Base-by-base conservation (phyloP, 2,329 filamentous ascomycete genomes). In the Aspergillus transmontanensis region DNA sequence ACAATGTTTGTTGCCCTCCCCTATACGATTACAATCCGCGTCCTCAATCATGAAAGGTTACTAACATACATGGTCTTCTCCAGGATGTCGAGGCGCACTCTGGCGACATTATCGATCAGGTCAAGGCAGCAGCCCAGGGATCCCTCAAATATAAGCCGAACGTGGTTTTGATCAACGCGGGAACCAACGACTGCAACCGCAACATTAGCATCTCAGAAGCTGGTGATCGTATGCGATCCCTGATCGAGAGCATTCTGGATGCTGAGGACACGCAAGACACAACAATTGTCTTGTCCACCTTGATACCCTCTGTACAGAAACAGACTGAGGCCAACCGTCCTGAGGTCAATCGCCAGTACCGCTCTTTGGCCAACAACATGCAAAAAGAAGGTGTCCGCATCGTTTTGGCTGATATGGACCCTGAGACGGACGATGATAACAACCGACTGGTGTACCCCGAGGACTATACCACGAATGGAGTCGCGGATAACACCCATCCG, bases 161-260 rank as follows among this genome's bases (percentile, higher is more conserved):
- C 57, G 32, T 75, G 14, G 69, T 75, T 23, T 62, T 74, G 5
- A 64, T 75, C 58, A 73, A 75, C 46, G 71, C 68, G 43, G 77
- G 77, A 14, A 78, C 76, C 12, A 77, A 79, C 50, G 77, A 79
- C 57, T 67, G 66, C 23, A n/a, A 69, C 26, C 68, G 71, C 48
- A 62, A 77, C 14, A 51, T 71, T 32, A 48, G 65, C 11, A 56
- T 72, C 48, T 2, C 41, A 26, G 61, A 53, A 14, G 66, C 71
- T 0, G 71, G 69, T 21, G 59, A 66, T 0, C 68, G 73, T 16
- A 73, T 76, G 67, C 57, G 68, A 21, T 34, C 41, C 2, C 63
- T 78, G 1, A 57, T 78, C 66, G 14, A 60, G 68, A 10, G 58
- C 78, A 16, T 72, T 68, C 32, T 50, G 46, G 7, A 50, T 19